Percentiles rank a stretch among this genome's conserved stretches.
Conservation (phyloP, 768 basidiomycete genomes). For the Tylopilus balloui region DNA sequence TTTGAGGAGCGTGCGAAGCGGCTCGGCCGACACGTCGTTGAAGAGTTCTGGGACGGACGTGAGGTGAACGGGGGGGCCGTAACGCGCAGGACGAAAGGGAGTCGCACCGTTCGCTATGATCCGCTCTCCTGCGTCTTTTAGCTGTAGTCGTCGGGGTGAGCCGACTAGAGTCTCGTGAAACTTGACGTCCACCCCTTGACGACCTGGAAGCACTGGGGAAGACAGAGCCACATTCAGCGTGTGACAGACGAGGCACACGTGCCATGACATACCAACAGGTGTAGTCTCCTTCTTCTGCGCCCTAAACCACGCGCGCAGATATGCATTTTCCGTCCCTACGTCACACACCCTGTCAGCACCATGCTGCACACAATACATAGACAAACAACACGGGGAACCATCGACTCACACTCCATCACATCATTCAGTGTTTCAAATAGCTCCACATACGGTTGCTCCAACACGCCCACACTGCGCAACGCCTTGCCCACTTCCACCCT, state of each 20-base stretch:
- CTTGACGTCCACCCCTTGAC: slow-evolving; percentile 47
- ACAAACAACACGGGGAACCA: slow-evolving; percentile 1
- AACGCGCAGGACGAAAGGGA: not conserved
- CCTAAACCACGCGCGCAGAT: slow-evolving; percentile 75
- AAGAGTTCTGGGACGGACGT: slow-evolving; percentile 16
- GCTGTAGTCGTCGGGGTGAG: slow-evolving; percentile 64
- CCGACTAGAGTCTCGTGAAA: slow-evolving; percentile 41
- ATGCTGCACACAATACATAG: not conserved
- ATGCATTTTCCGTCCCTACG: slow-evolving; percentile 89
- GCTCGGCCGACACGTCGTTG: slow-evolving; percentile 46
- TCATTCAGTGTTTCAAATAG: slow-evolving; percentile 79
- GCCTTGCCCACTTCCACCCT: slow-evolving; percentile 67
- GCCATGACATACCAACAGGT: slow-evolving; percentile 39
- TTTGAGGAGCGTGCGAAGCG: slow-evolving; percentile 69
- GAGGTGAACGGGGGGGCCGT: not conserved
- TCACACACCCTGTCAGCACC: slow-evolving; percentile 6
- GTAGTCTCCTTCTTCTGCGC: slow-evolving; percentile 54
- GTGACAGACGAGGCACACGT: not conserved
- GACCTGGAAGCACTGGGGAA: slow-evolving; percentile 50
- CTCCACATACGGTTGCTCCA: slow-evolving; percentile 76
- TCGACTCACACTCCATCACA: slow-evolving; percentile 83
- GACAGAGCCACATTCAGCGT: not conserved
- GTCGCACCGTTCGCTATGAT: slow-evolving; percentile 58
- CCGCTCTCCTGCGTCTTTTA: slow-evolving; percentile 67
- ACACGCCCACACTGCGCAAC: slow-evolving; percentile 71